Conservation (phyloP, 257 asterid species). For the Rehmannia glutinosa region DNA sequence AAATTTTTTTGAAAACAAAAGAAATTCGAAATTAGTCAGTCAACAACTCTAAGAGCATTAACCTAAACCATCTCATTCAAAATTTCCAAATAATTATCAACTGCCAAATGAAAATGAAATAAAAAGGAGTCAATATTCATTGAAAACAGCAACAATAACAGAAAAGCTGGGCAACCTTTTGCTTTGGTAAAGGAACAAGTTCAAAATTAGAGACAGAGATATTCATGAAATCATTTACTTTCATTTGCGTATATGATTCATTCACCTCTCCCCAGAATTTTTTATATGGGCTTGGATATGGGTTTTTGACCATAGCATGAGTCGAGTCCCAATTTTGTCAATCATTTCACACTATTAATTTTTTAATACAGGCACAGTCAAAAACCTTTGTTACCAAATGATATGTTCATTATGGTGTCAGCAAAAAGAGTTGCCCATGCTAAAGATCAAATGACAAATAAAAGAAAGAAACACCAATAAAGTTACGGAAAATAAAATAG, state of each 20-base stretch:
- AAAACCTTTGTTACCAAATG: neutral
- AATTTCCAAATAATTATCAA: neutral
- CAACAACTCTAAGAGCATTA: neutral
- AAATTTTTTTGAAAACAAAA: neutral
- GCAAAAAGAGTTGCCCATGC: neutral
- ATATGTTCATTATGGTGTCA: neutral
- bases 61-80: neutral
- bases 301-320: neutral
- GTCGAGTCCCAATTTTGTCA: neutral
- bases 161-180: neutral
- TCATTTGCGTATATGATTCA: too few species aligned
- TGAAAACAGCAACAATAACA: neutral
- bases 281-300: too few species aligned
- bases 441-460: neutral
- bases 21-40: neutral
- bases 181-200: neutral
- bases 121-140: neutral
- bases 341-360: neutral
- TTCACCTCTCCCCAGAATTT: too few species aligned
- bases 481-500: neutral
- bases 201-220: too few species aligned
- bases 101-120: neutral
- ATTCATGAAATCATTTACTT: too few species aligned
- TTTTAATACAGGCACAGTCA: neutral
- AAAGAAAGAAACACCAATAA: neutral